Evolutionary conservation across 2,329 filamentous ascomycete species (phyloP), one percentile per base, ranked within the genome.

Genomic region (Colletotrichum sp.): DNA sequence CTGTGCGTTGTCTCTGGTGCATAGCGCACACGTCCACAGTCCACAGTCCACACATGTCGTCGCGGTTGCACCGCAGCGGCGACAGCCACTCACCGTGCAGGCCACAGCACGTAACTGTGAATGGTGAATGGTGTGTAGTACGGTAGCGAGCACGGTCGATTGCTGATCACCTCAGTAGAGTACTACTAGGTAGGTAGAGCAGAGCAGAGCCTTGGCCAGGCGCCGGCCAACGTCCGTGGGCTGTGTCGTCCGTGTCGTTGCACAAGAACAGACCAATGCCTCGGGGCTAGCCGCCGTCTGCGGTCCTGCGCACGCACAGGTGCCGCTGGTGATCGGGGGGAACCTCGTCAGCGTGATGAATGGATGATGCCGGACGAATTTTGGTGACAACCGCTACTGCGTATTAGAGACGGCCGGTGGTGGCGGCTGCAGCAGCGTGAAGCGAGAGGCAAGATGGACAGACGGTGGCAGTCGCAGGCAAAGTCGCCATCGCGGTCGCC

Each of bases 391-490:
- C 39, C 69, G 69, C 73, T 72, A 63, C 59, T 63, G 59, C 59
- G 59, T 36, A 34, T 3, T 24, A 75, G 26, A 67, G 39, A 26
- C 6, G 72, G 24, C 69, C 69, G 69, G 72, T 34, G 73, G 74
- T 74, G 74, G 74, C 74, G 74, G 74, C 71, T 74, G 74, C 74
- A 76, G 74, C 70, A 76, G 74, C 70, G 74, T 65, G 26, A 73
- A 39, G 63, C 63, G 63, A 63, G 73, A 72, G 69, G 69, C 69
- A 61, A 55, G 61, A 57, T 61, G 59, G 63, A 64, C 24, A 6
- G 55, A 30, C 61, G 32, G 9, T 64, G 32, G 61, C 34, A 64
- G 24, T 59, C 55, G 24, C 21, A 26, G 55, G 55, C 55, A 8
- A 59, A 52, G 43, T 52, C 43, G 43, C 43, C 43, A 52, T 52